These are phyloP conservation scores for Colletotrichum godetiae DNA, from an alignment of 2,329 filamentous ascomycete genomes.

Conservation along the genomic window DNA sequence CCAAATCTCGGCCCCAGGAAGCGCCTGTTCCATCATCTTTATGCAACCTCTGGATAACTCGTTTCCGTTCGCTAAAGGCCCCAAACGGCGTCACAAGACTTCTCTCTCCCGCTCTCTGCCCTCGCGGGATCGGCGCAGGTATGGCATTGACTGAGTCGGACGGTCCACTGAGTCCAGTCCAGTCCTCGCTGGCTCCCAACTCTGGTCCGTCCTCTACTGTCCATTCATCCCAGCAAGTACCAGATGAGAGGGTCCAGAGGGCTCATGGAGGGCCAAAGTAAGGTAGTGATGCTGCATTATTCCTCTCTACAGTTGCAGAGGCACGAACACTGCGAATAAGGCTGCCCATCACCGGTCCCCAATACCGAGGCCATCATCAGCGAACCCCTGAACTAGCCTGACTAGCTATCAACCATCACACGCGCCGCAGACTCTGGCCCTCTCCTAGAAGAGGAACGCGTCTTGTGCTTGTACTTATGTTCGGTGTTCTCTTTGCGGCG, in stretches of 20 bases:
- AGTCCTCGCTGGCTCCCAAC: neutral
- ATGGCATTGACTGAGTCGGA: constrained; percentile 17
- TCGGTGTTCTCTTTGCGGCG: neutral
- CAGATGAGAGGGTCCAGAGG: neutral
- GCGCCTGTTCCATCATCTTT: constrained; percentile 30
- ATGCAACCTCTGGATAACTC: constrained; percentile 7
- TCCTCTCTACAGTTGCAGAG: neutral
- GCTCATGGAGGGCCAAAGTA: too few species aligned
- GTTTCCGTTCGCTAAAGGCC: constrained; percentile 21
- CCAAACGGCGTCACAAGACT: neutral
- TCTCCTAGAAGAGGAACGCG: neutral
- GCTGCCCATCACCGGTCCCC: neutral
- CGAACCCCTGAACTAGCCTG: constrained; percentile 27
- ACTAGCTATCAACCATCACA: constrained; percentile 5
- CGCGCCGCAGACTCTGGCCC: neutral
- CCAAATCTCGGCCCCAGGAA: constrained; percentile 7
- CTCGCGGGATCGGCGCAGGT: constrained; percentile 23
- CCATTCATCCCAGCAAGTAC: neutral
- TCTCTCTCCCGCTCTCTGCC: neutral
- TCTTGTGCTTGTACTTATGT: neutral
- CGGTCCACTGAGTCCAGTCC: too few species aligned
- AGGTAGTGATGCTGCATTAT: too few species aligned
- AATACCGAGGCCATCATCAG: constrained; percentile 1
- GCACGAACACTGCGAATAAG: neutral
- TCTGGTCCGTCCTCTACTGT: neutral